These are phyloP conservation scores for Sugiyamaella boreocaroliniensis DNA, from an alignment of 805 yeast species.

Conservation along the genomic window DNA sequence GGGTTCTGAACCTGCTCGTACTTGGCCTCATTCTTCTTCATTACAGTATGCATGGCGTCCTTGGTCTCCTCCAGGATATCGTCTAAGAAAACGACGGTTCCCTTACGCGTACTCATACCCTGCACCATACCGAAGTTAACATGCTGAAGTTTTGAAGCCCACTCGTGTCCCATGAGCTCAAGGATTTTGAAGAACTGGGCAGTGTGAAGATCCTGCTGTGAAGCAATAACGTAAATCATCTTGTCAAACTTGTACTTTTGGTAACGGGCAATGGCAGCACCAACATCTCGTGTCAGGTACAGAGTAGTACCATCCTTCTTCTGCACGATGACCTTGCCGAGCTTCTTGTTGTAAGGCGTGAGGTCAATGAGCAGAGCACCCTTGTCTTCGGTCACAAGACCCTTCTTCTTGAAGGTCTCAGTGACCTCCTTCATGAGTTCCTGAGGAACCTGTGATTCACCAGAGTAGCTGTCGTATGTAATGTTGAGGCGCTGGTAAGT, in stretches of 20 bases:
- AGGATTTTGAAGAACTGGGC: slow-evolving; percentile 92
- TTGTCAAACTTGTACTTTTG: slow-evolving; percentile 81
- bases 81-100: slow-evolving; percentile 97
- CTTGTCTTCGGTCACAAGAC: slow-evolving; percentile 72
- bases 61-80: slow-evolving; percentile 88
- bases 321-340: slow-evolving; percentile 88
- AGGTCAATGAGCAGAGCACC: slow-evolving; percentile 90
- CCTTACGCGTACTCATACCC: slow-evolving; percentile 98
- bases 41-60: slow-evolving; percentile 91
- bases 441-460: slow-evolving; percentile 88
- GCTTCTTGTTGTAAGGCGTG: slow-evolving; percentile 75
- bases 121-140: slow-evolving; percentile 95
- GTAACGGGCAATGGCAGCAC: slow-evolving; percentile 90
- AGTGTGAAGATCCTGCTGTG: slow-evolving; percentile 91
- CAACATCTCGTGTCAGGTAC: slow-evolving; percentile 92
- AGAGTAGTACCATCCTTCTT: slow-evolving; percentile 94
- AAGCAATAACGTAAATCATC: slow-evolving; percentile 92
- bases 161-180: slow-evolving; percentile 80
- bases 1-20: slow-evolving; percentile 92
- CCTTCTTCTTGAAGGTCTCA: slow-evolving; percentile 54
- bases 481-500: slow-evolving; percentile 93
- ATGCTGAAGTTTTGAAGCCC: slow-evolving; percentile 78
- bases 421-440: slow-evolving; percentile 63
- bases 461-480: slow-evolving; percentile 80
- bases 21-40: slow-evolving; percentile 85